Conservation (phyloP, 2,329 filamentous ascomycete genomes). For the Ceratocystis colombiana region DNA sequence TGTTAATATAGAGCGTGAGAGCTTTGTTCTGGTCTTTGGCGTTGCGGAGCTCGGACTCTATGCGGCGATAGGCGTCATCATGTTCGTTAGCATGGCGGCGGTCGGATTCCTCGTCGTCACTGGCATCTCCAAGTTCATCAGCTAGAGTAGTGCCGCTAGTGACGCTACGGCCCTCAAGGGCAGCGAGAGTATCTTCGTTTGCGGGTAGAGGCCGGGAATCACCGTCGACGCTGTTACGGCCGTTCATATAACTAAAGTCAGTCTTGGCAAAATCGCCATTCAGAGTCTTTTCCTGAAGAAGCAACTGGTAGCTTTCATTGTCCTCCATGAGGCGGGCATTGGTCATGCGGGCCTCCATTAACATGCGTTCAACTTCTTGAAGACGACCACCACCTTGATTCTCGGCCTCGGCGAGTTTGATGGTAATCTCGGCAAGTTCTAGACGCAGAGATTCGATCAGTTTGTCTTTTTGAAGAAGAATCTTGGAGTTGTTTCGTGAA, state of each 20-base stretch:
- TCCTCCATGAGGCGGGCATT: slow-evolving; percentile 96
- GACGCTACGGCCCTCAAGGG: slow-evolving; percentile 47
- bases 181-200: slow-evolving; percentile 55
- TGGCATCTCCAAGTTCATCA: slow-evolving; percentile 70
- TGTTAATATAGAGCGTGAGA: slow-evolving; percentile 94
- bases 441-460: slow-evolving; percentile 85
- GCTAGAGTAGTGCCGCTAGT: slow-evolving; percentile 43
- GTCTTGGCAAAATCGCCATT: slow-evolving; percentile 83
- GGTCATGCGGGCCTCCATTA: slow-evolving; percentile 88
- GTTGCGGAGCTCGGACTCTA: slow-evolving; percentile 69
- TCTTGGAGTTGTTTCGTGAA: slow-evolving; percentile 77
- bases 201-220: slow-evolving; percentile 32
- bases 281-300: slow-evolving; percentile 88
- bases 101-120: slow-evolving; percentile 51
- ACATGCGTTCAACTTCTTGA: slow-evolving; percentile 78
- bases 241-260: slow-evolving; percentile 57
- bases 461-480: slow-evolving; percentile 91
- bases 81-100: slow-evolving; percentile 46
- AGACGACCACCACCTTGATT: slow-evolving; percentile 81
- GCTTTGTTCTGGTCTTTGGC: slow-evolving; percentile 95
- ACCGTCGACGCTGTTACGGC: slow-evolving; percentile 22
- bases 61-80: slow-evolving; percentile 53
- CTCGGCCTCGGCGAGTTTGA: slow-evolving; percentile 89
- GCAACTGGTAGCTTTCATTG: slow-evolving; percentile 93
- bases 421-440: slow-evolving; percentile 88